A percentile compares a stretch with the other conserved stretches of the same genome.
These are phyloP conservation scores for Rhizoclosmatium sp. DNA, from an alignment of 192 early-diverging fungal genomes.

Conservation along the genomic window DNA sequence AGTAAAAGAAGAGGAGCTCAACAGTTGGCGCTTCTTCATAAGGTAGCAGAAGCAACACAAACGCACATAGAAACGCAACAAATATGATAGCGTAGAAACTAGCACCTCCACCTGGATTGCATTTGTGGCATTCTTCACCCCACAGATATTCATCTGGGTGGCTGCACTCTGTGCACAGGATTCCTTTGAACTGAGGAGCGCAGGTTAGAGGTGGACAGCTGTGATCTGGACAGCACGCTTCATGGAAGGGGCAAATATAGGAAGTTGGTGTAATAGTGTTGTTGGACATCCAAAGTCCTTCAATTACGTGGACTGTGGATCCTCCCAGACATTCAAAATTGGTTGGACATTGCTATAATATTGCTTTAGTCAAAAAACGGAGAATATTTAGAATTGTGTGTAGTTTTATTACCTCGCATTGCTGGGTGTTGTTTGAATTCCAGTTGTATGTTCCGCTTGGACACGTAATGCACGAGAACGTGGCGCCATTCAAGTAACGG, in stretches of 20 bases:
- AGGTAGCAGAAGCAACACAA: slow-evolving; percentile 11
- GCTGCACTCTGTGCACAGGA: slow-evolving; percentile 8
- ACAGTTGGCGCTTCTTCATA: slow-evolving; percentile 9
- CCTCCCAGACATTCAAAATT: too few relatives aligned
- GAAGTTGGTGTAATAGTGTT: too few relatives aligned
- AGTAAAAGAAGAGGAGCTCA: too few relatives aligned
- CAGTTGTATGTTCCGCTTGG: slow-evolving; percentile 30
- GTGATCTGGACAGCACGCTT: too few relatives aligned
- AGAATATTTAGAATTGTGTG: too few relatives aligned
- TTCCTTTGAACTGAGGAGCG: too few relatives aligned
- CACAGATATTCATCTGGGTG: slow-evolving; percentile 10
- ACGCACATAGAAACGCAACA: not conserved
- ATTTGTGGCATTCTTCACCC: not conserved
- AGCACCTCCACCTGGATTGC: not conserved
- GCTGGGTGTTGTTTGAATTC: not conserved
- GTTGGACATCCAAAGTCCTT: not conserved
- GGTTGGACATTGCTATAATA: not conserved
- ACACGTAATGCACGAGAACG: slow-evolving; percentile 8
- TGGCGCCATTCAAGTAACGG: not conserved
- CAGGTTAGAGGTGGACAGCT: not conserved
- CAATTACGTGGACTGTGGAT: too few relatives aligned
- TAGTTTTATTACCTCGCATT: too few relatives aligned
- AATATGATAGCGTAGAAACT: slow-evolving; percentile 14
- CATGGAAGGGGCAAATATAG: too few relatives aligned
- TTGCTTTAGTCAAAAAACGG: too few relatives aligned